Conservation (phyloP, 2,329 filamentous ascomycete genomes). For the Arthrocladium fulminans region DNA sequence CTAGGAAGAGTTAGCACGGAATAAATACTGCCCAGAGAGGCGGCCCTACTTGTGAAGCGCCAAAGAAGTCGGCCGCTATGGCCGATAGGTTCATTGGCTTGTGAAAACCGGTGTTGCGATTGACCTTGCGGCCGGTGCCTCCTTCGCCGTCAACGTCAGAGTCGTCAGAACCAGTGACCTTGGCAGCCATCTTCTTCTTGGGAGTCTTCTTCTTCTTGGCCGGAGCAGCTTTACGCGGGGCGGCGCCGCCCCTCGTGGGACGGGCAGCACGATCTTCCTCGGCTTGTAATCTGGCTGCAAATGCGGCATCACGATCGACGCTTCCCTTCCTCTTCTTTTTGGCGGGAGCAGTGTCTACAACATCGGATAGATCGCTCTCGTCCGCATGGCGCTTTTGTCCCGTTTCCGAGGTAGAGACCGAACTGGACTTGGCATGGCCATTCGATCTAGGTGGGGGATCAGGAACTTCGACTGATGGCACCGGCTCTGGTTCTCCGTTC, state of each 20-base stretch:
- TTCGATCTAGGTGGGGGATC: conserved; percentile 26
- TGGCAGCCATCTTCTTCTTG: conserved; percentile 56
- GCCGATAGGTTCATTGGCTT: conserved; percentile 40
- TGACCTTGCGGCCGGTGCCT: conserved; percentile 52
- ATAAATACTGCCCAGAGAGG: not conserved
- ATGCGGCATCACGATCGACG: conserved; percentile 72
- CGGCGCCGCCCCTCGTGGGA: conserved; percentile 69
- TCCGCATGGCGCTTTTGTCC: conserved; percentile 35
- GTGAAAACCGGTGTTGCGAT: conserved; percentile 83
- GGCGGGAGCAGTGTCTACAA: conserved; percentile 32
- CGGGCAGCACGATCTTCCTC: conserved; percentile 74
- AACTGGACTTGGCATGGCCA: conserved; percentile 25
- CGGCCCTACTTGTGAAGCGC: conserved; percentile 34
- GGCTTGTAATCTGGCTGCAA: conserved; percentile 81
- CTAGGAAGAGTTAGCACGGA: conserved; percentile 37
- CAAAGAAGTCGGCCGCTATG: conserved; percentile 37
- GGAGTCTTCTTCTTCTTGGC: conserved; percentile 55
- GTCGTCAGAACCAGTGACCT: conserved; percentile 48
- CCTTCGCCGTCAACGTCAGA: conserved; percentile 63
- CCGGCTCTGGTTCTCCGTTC: conserved; percentile 31
- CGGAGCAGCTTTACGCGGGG: conserved; percentile 47
- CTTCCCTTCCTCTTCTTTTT: conserved; percentile 58
- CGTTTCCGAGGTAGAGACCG: conserved; percentile 28
- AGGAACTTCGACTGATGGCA: conserved; percentile 24
- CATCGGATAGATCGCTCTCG: conserved; percentile 34